These are phyloP conservation scores for Xylaria digitata DNA, from an alignment of 2,329 filamentous ascomycete species.

Conservation along the genomic window DNA sequence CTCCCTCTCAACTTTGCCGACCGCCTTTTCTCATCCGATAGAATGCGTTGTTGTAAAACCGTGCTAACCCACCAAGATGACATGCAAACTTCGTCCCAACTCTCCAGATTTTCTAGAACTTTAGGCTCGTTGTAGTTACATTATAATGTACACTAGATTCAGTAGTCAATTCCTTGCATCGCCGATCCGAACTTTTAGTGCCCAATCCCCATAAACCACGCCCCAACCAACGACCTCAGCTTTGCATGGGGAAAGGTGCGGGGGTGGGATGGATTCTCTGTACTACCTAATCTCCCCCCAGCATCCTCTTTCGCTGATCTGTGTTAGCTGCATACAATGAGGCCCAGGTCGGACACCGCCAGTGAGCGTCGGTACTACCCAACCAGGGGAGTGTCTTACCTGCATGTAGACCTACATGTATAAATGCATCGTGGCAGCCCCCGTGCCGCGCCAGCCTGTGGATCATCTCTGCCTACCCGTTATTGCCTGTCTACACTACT, in stretches of 20 bases:
- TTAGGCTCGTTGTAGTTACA: background rate
- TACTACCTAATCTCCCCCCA: background rate
- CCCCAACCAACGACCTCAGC: slow-evolving; percentile 2
- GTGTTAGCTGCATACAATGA: slow-evolving; percentile 7
- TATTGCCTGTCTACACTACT: background rate
- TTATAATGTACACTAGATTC: no score
- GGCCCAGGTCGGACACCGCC: background rate
- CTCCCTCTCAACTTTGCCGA: no score
- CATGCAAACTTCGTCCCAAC: background rate
- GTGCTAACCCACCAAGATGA: background rate
- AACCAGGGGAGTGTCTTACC: slow-evolving; percentile 11
- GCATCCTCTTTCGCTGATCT: background rate
- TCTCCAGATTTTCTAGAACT: background rate
- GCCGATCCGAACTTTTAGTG: background rate
- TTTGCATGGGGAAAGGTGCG: slow-evolving; percentile 7
- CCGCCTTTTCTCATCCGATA: no score
- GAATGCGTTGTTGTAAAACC: no score
- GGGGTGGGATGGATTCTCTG: slow-evolving; percentile 10
- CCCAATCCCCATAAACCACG: background rate
- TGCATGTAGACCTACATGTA: slow-evolving; percentile 27
- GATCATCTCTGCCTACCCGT: slow-evolving; percentile 22
- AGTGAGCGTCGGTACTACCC: background rate
- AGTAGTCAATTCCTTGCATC: background rate
- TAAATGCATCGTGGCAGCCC: slow-evolving; percentile 16
- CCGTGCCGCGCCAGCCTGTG: slow-evolving; percentile 17